These are phyloP conservation scores for Lasiosphaeria hispida DNA, from an alignment of 495 filamentous ascomycete genomes.

Conservation along the genomic window DNA sequence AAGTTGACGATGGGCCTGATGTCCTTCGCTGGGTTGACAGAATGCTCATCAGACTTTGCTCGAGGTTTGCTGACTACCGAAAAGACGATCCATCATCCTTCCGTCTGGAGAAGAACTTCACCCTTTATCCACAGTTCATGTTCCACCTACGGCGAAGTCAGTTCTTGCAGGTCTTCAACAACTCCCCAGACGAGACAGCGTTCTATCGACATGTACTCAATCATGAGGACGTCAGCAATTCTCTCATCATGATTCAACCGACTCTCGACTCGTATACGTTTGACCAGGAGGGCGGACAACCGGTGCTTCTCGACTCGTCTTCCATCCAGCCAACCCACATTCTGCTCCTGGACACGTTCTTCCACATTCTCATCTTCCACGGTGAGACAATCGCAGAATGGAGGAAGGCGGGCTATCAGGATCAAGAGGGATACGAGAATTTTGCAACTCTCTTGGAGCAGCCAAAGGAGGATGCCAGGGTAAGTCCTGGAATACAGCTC, in stretches of 20 bases:
- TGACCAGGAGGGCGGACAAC: conserved; percentile 85
- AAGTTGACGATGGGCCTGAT: conserved; percentile 98
- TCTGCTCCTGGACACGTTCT: conserved; percentile 95
- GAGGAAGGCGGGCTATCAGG: conserved; percentile 97
- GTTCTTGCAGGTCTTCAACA: conserved; percentile 99
- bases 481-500: conserved; percentile 42
- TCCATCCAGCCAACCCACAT: conserved; percentile 94
- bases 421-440: conserved; percentile 98
- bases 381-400: conserved; percentile 97
- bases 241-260: conserved; percentile 97
- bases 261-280: conserved; percentile 97
- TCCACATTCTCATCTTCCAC: conserved; percentile 99
- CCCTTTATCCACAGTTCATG: conserved; percentile 99
- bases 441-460: conserved; percentile 83
- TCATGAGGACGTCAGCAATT: conserved; percentile 96
- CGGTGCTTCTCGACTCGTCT: conserved; percentile 91
- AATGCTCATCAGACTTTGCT: conserved; percentile 97
- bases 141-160: conserved; percentile 96
- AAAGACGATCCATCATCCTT: conserved; percentile 99
- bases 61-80: conserved; percentile 94
- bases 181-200: conserved; percentile 97
- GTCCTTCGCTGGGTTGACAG: conserved; percentile 97
- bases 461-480: conserved; percentile 97
- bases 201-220: conserved; percentile 97
- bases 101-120: conserved; percentile 98